Percentiles rank a stretch among this genome's conserved stretches.
phyloP scores from a whole-genome alignment of 1,284 basidiomycete species.

The Trichosporon sp. region DNA sequence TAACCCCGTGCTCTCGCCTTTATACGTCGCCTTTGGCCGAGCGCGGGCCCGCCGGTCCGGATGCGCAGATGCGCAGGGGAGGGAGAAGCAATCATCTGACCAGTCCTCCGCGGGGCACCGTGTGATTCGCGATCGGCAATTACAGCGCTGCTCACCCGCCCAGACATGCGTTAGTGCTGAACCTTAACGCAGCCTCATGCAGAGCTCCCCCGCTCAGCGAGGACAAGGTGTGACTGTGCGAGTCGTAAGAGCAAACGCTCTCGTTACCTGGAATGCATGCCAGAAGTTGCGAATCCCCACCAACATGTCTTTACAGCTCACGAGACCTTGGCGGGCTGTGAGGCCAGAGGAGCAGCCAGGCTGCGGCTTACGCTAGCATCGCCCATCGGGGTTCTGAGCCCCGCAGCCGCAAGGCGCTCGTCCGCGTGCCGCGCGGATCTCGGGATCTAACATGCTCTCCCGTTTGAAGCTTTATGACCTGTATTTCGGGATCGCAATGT shows the following conservation, averaged over 20 bases:
- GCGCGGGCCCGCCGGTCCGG: not conserved
- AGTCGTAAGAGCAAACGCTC: not conserved
- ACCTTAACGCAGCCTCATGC: not conserved
- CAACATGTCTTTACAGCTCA: not conserved
- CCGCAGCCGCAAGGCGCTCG: not conserved
- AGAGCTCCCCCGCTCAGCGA: not conserved
- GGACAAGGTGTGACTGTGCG: not conserved
- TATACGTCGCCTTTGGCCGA: not conserved
- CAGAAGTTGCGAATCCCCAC: not conserved
- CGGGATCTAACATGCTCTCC: not conserved
- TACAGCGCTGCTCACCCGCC: not conserved
- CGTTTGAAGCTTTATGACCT: too few species aligned
- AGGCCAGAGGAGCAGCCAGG: not conserved
- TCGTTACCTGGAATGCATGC: not conserved
- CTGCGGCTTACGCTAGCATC: not conserved
- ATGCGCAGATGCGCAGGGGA: not conserved
- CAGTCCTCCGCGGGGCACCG: not conserved
- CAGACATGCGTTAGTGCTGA: not conserved
- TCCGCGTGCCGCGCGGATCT: not conserved
- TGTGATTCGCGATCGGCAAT: conserved; percentile 2
- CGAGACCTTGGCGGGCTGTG: too few species aligned
- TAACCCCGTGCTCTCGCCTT: not conserved
- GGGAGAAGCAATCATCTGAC: not conserved
- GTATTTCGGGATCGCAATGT: too few species aligned
- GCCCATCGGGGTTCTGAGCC: not conserved